Evolutionary conservation across 208 protist species (phyloP), one percentile per base, ranked within the genome.

Genomic region (Leishmania arabica): DNA sequence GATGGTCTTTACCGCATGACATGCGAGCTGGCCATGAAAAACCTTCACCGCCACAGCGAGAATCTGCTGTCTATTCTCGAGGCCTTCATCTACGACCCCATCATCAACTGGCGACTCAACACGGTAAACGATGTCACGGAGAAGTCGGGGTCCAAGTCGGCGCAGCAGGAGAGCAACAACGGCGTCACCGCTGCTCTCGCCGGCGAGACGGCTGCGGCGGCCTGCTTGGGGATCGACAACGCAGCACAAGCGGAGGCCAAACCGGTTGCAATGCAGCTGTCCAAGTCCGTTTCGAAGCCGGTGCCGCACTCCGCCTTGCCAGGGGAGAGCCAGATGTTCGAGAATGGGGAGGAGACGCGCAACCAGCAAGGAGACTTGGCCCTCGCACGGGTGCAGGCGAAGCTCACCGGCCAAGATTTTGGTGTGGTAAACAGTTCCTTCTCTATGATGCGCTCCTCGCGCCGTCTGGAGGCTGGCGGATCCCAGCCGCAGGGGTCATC

Each of bases 1-100:
- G 99, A 99, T 84, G 99, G 99, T 68, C 99, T 97, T 42, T 99
- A 99, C 87, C 93, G 98, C 37, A 89, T 96, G 17, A 99, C 99
- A 49, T 99, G 97, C 81, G 99, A 99, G 83, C 80, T 95, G 27
- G 99, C 99, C 0, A 99, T 99, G 98, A 88, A 93, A 58, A 98
- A 99, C 37, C 88, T 99, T 21, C 92, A 99, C n/a, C 88, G 97
- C 5, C 97, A 99, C 90, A 99, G 99, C 78, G 99, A 99, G 80
- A 98, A 96, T 71, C 88, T 99, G 3, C 99, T 99, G 80, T 99
- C 99, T 13, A 98, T 99, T 73, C 96, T 99, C 11, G 99, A 99
- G 89, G 99, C 99, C 0, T 99, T 99, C 89, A 99, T 99, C 68
- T 99, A 99, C 92, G 99, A 99, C 89, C 99, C 99, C 13, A 93